Evolutionary conservation across 2,329 filamentous ascomycete species (phyloP).

Genomic region (Hymenoscyphus scutula): DNA sequence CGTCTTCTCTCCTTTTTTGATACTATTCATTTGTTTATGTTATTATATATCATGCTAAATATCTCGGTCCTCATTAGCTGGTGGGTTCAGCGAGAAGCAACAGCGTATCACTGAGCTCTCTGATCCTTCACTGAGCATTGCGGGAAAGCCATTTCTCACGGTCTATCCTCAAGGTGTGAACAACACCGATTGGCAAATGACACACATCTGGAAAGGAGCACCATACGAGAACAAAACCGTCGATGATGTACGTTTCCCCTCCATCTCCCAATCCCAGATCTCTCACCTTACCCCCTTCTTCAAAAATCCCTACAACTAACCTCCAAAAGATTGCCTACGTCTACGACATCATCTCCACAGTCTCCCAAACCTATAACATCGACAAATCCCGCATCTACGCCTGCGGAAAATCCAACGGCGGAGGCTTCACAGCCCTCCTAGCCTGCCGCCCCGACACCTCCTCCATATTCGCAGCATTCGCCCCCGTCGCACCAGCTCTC

Average conservation of each 20-base stretch:
- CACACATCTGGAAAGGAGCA: slow-evolving; percentile 31
- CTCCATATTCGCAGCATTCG: slow-evolving; percentile 44
- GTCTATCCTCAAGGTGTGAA: slow-evolving; percentile 31
- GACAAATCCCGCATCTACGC: slow-evolving; percentile 42
- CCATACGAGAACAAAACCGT: slow-evolving; percentile 30
- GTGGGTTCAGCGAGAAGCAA: slow-evolving; percentile 25
- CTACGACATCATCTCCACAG: slow-evolving; percentile 26
- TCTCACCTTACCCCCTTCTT: neutral
- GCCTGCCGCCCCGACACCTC: slow-evolving; percentile 42
- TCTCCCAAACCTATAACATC: slow-evolving; percentile 33
- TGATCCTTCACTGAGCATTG: slow-evolving; percentile 27
- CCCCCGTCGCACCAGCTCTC: slow-evolving; percentile 42
- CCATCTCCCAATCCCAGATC: neutral
- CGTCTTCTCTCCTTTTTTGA: no score
- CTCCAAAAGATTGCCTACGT: slow-evolving; percentile 25
- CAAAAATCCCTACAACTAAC: neutral
- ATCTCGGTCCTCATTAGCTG: neutral
- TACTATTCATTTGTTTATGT: neutral
- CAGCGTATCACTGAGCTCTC: slow-evolving; percentile 31
- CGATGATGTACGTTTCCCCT: slow-evolving; percentile 21
- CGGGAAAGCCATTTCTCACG: slow-evolving; percentile 29
- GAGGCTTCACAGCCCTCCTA: slow-evolving; percentile 40
- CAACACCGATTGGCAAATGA: slow-evolving; percentile 29
- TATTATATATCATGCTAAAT: neutral
- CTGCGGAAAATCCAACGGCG: slow-evolving; percentile 45